These are phyloP conservation scores for Phaffia tasmanica DNA, from an alignment of 768 basidiomycete genomes.

Conservation along the genomic window DNA sequence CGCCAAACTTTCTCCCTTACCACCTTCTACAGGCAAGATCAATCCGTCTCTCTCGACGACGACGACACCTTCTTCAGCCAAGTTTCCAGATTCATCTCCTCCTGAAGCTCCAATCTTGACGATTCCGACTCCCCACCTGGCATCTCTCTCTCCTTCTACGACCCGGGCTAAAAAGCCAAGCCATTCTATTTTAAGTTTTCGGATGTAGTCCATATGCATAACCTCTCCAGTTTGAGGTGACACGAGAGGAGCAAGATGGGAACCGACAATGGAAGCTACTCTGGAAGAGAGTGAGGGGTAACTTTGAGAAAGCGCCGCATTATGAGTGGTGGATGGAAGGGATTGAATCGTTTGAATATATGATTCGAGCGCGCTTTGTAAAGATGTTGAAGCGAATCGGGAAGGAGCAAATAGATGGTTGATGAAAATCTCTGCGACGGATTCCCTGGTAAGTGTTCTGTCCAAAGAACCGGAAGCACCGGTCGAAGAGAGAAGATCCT, in stretches of 20 bases:
- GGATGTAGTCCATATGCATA: slow-evolving; percentile 44
- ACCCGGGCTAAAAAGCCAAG: slow-evolving; percentile 87
- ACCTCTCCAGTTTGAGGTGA: slow-evolving; percentile 72
- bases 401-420: slow-evolving; percentile 75
- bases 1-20: too few relatives aligned
- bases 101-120: slow-evolving; percentile 29
- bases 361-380: slow-evolving; percentile 68
- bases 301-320: slow-evolving; percentile 46
- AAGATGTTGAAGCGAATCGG: slow-evolving; percentile 70
- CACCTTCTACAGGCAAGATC: slow-evolving; percentile 44
- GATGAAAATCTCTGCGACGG: slow-evolving; percentile 63
- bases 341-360: slow-evolving; percentile 62
- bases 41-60: slow-evolving; percentile 69
- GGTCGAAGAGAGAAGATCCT: slow-evolving; percentile 55
- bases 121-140: slow-evolving; percentile 33
- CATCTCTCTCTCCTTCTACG: slow-evolving; percentile 62
- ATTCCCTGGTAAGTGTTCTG: slow-evolving; percentile 31
- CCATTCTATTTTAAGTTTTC: slow-evolving; percentile 81
- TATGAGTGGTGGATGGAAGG: slow-evolving; percentile 38
- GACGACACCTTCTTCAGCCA: slow-evolving; percentile 42
- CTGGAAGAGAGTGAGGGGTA: slow-evolving; percentile 62
- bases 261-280: slow-evolving; percentile 74
- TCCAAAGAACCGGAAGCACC: slow-evolving; percentile 26
- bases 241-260: slow-evolving; percentile 60
- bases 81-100: slow-evolving; percentile 28